These are phyloP conservation scores for Tricholoma terreum DNA, from an alignment of 768 basidiomycete genomes.

Conservation along the genomic window DNA sequence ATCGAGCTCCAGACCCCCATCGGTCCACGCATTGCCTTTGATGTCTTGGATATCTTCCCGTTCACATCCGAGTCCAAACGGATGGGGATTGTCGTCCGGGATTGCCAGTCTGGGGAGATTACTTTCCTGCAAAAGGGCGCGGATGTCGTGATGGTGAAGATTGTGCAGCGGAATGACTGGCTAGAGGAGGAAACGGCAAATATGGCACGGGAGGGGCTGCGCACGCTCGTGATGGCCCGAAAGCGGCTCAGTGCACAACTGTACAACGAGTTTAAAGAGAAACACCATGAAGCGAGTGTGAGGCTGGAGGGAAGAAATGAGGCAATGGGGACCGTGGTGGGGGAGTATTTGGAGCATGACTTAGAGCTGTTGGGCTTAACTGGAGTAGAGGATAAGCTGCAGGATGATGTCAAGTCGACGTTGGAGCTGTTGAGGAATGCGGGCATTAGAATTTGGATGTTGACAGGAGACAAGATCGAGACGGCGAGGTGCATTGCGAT, in stretches of 20 bases:
- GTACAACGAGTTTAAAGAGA: conserved; percentile 70
- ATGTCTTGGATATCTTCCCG: conserved; percentile 93
- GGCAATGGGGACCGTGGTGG: conserved; percentile 72
- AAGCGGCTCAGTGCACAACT: conserved; percentile 68
- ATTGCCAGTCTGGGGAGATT: conserved; percentile 70
- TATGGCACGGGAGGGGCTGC: conserved; percentile 94
- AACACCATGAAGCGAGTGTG: conserved; percentile 77
- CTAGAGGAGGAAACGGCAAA: conserved; percentile 97
- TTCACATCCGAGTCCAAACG: conserved; percentile 99
- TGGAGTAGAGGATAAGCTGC: conserved; percentile 98
- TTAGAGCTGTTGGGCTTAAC: conserved; percentile 91
- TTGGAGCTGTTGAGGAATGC: conserved; percentile 92
- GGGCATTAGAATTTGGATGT: conserved; percentile 99
- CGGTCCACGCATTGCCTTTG: conserved; percentile 64
- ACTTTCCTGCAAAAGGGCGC: conserved; percentile 96
- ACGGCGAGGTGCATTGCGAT: conserved; percentile 98
- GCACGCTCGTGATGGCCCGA: conserved; percentile 90
- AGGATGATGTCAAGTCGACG: conserved; percentile 94
- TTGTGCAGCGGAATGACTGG: conserved; percentile 98
- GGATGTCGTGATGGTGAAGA: conserved; percentile 95
- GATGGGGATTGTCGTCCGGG: conserved; percentile 96
- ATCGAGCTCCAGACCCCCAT: conserved; percentile 79
- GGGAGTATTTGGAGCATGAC: conserved; percentile 79
- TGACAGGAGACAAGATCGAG: conserved; percentile 99
- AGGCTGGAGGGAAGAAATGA: conserved; percentile 77